Evolutionary conservation across 1,284 basidiomycete genomes (phyloP), one percentile per base, ranked within the genome.

Genomic region (Sanghuangporus sanghuang): DNA sequence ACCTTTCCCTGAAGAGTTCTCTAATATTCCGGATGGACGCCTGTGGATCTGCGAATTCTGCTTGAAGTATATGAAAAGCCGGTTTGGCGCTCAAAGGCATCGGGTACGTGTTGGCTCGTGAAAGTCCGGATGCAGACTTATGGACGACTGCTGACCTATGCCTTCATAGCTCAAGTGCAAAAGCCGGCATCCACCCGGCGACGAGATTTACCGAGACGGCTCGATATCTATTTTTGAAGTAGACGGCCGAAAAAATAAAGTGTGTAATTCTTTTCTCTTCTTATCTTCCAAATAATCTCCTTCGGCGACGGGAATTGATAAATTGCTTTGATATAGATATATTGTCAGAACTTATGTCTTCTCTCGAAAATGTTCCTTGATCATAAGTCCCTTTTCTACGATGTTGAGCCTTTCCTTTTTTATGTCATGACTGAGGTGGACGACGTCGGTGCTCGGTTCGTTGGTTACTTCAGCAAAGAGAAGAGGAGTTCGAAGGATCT

Each of bases 351-450:
- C 73, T 84, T 99, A n/a, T 99, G 97, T 76, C 81, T 99, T 62
- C 82, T 99, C 36, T 96, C 96, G 63, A 99, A 98, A 77, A 98
- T 98, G 94, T 99, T 99, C 75, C 85, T 99, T 68, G 96, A 99
- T 73, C 96, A 98, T 80, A 99, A 99, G 77, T 98, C 96, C 21
- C 85, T 99, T 50, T 99, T 99, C 77, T 99, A 99, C 78, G 97
- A 99, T 75, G 97, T 99, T 65, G 97, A 99, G 75, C 97, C 97
- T 0, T 99, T 99, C 77, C 79, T 99, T 38, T 99, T 99, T 78
- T 99, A 99, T 76, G 93, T 99, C 70, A 95, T 98, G 79, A 93
- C 96, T 2, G 93, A 98, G 74, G 83, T 86, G 63, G 93, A 98
- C 77, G 92, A 95, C 56, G 77, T 84, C 49, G 97, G 96, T 6